Base-by-base conservation (phyloP, 768 basidiomycete species). In the Boletus eberwhitei region DNA sequence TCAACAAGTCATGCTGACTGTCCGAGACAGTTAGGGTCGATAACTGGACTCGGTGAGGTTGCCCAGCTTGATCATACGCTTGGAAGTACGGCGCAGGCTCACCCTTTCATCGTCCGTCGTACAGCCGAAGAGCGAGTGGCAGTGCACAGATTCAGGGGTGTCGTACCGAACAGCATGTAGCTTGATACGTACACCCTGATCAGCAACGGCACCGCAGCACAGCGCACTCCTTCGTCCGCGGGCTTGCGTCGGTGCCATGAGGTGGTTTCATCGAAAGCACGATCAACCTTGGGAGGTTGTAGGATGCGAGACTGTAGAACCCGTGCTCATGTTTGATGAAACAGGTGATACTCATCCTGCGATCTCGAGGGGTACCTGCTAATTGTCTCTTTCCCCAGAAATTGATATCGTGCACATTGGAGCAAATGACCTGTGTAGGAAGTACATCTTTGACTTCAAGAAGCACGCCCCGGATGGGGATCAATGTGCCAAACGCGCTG, bases 271-370 rank as follows among this genome's bases (percentile, higher is more conserved):
- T 57, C 77, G 82, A 55, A 80, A 76, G 58, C 53, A 48, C 49
- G 81, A 86, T 63, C 72, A 73, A 9, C 81, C 87, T 36, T 91
- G 89, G 89, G 89, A 91, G 72, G 88, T 90, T 39, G 85, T 90
- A 29, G 83, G 84, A 54, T 82, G 77, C 64, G 81, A 79, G 63
- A 70, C 74, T 32, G 81, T 91, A 46, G 79, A 84, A 43, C 84
- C 88, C 24, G 79, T 90, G 14, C 75, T 80, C 17, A 81, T 79
- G 69, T 87, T 82, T 68, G 79, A 82, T 58, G 83, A 82, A 24
- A 71, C 74, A 49, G 81, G 86, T 58, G 83, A 83, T 84, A 54
- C 64, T 42, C 55, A 34, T 48, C 21, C 22, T 47, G 38, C 32
- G 39, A 59, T 57, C 49, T 57, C 47, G 39, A 45, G 45, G 51